A percentile compares a stretch with the other conserved stretches of the same genome.
Evolutionary conservation across 345 rosid species (phyloP).

Genomic region (Camelina laxa): DNA sequence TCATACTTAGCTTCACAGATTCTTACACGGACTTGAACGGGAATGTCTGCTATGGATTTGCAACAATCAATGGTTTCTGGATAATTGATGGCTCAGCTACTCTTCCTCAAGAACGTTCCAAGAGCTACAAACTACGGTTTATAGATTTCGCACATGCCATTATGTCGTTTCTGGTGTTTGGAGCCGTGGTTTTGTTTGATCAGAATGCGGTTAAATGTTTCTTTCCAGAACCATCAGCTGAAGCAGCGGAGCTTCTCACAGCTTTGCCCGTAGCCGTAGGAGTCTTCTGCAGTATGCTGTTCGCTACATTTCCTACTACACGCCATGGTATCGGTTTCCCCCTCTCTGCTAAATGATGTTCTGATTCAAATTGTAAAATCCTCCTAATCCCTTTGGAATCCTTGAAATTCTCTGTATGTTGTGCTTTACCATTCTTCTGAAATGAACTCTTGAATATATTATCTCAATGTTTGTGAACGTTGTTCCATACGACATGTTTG

Average conservation of each 20-base stretch:
- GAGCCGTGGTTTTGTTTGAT: slow-evolving; percentile 73
- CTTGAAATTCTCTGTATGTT: slow-evolving; percentile 5
- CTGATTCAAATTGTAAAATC: slow-evolving; percentile 11
- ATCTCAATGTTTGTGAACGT: slow-evolving; percentile 19
- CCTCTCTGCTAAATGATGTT: slow-evolving; percentile 15
- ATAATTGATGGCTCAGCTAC: slow-evolving; percentile 70
- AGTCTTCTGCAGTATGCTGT: slow-evolving; percentile 73
- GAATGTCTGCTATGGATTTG: slow-evolving; percentile 70
- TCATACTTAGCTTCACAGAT: slow-evolving; percentile 74
- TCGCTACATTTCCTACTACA: slow-evolving; percentile 72
- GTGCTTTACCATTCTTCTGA: slow-evolving; percentile 22
- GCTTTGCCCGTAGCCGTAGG: slow-evolving; percentile 79
- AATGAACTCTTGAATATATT: slow-evolving; percentile 1
- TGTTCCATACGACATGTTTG: not conserved
- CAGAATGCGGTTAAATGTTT: slow-evolving; percentile 72
- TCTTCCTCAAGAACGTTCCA: slow-evolving; percentile 57
- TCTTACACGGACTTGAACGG: slow-evolving; percentile 76
- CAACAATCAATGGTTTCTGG: slow-evolving; percentile 71
- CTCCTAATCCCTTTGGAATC: not conserved
- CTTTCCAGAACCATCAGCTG: slow-evolving; percentile 67
- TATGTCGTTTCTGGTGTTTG: slow-evolving; percentile 77
- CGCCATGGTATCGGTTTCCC: slow-evolving; percentile 95
- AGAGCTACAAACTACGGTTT: slow-evolving; percentile 54
- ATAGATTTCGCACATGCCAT: slow-evolving; percentile 77
- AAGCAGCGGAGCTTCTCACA: slow-evolving; percentile 65